These are phyloP conservation scores for Sporopachydermia lactativora DNA, from an alignment of 805 yeast species.

Conservation along the genomic window DNA sequence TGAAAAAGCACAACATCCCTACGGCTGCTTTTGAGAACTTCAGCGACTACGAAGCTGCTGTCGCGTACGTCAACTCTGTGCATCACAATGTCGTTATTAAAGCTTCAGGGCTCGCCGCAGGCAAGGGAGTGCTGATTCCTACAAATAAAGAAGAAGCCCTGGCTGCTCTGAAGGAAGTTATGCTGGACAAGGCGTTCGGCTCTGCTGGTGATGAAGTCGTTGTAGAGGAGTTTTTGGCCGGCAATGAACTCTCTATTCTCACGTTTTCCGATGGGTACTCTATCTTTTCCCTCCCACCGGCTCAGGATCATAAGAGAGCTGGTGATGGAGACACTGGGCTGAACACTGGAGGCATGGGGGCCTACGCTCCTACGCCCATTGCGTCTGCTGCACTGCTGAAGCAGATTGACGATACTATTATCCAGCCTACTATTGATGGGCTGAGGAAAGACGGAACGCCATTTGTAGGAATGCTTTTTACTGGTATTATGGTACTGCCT, in stretches of 20 bases:
- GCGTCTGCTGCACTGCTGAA: slow-evolving; percentile 66
- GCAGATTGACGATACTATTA: slow-evolving; percentile 57
- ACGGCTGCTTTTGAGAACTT: slow-evolving; percentile 87
- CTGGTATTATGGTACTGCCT: slow-evolving; percentile 86
- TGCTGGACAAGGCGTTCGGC: slow-evolving; percentile 85
- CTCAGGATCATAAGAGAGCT: slow-evolving; percentile 95
- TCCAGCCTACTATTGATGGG: slow-evolving; percentile 88
- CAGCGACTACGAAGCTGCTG: slow-evolving; percentile 62
- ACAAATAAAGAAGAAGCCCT: slow-evolving; percentile 70
- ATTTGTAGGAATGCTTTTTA: slow-evolving; percentile 88
- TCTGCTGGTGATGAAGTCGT: slow-evolving; percentile 91
- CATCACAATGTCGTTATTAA: slow-evolving; percentile 78
- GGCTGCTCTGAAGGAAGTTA: slow-evolving; percentile 70
- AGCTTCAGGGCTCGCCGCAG: slow-evolving; percentile 98
- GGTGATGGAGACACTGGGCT: slow-evolving; percentile 90
- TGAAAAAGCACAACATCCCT: slow-evolving; percentile 86
- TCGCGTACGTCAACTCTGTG: slow-evolving; percentile 45
- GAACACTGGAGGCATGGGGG: slow-evolving; percentile 99
- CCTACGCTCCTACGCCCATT: slow-evolving; percentile 95
- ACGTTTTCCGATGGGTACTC: slow-evolving; percentile 92
- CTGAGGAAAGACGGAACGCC: slow-evolving; percentile 94
- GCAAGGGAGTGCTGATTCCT: slow-evolving; percentile 96
- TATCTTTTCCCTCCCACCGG: slow-evolving; percentile 82
- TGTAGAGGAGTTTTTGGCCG: slow-evolving; percentile 90
- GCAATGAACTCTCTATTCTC: slow-evolving; percentile 89